These are phyloP conservation scores for Pelargonium hybrid DNA, from an alignment of 441 rosid genomes.

Conservation along the genomic window DNA sequence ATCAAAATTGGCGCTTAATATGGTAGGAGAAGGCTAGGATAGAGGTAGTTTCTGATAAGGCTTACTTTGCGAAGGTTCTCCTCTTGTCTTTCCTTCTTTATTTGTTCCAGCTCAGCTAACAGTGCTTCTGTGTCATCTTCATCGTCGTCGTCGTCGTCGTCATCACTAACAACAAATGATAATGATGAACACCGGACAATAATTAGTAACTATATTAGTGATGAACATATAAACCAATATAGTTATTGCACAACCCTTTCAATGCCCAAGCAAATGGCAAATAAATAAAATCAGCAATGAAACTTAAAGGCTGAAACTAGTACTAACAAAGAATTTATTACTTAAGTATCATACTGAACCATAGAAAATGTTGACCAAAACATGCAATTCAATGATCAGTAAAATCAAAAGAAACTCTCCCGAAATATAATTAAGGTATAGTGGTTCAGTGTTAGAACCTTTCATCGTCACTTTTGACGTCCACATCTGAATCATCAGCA, in stretches of 20 bases:
- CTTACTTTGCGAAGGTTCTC: conserved; percentile 78
- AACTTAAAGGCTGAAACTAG: neutral
- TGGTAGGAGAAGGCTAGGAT: neutral
- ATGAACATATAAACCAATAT: neutral
- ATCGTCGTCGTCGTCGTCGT: conserved; percentile 54
- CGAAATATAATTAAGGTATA: neutral
- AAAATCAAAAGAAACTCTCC: too few relatives aligned
- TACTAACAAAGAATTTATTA: neutral
- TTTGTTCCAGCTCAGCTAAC: conserved; percentile 85
- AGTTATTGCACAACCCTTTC: neutral
- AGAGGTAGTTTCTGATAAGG: neutral
- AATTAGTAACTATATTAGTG: neutral
- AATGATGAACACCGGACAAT: neutral
- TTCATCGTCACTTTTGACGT: conserved; percentile 58
- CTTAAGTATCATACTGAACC: too few relatives aligned
- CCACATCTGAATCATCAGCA: conserved; percentile 98
- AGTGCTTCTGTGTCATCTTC: conserved; percentile 92
- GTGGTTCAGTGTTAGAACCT: conserved; percentile 32
- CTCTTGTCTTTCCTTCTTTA: conserved; percentile 93
- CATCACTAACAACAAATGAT: conserved; percentile 28
- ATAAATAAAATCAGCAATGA: neutral
- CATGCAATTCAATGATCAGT: too few relatives aligned
- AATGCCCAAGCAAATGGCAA: neutral
- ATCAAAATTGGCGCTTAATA: neutral
- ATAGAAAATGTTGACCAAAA: too few relatives aligned